Evolutionary conservation across 768 basidiomycete species (phyloP), one percentile per base, ranked within the genome.

Genomic region (Suillus alpinus): DNA sequence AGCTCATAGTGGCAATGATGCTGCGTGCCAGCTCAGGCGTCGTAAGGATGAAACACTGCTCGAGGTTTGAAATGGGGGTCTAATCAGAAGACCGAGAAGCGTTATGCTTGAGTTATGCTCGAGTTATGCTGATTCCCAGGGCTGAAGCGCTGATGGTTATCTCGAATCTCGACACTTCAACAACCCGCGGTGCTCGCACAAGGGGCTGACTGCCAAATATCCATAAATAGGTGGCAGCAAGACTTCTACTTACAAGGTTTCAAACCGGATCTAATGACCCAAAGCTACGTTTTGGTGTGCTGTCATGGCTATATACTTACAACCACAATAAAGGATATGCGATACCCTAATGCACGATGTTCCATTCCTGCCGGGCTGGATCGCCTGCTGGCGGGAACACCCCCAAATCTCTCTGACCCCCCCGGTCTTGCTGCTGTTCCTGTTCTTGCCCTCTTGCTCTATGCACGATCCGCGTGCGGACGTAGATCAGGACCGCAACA

Each of bases 401-500:
- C 0, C 86, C 86, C 20, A 64, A 49, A 68, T 73, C 66, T 62
- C 81, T 77, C 39, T 73, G 77, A 50, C 44, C 69, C 43, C 59
- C 73, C 34, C 61, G 65, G 31, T 58, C 72, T 55, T 78, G 77
- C 59, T 77, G 78, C 62, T 69, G 78, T 43, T 73, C 76, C 62
- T 78, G 76, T 68, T 87, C 83, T 46, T 89, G 87, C 61, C 87
- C 77, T 62, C 89, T 81, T 74, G 87, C 83, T 59, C 88, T 77
- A 67, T 89, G 88, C 37, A 89, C 84, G 66, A 91, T 88, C 59
- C 91, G 83, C 14, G 89, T 90, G 62, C 93, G 85, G 59, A 92
- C 77, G 71, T 92, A 94, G 53, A 94, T 80, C 65, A 95, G 77
- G 46, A 86, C 76, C 40, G 90, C 90, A 56, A 94, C 87, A 23